Base-by-base conservation (phyloP, 306 rosid species). In the Cucumis melo region DNA sequence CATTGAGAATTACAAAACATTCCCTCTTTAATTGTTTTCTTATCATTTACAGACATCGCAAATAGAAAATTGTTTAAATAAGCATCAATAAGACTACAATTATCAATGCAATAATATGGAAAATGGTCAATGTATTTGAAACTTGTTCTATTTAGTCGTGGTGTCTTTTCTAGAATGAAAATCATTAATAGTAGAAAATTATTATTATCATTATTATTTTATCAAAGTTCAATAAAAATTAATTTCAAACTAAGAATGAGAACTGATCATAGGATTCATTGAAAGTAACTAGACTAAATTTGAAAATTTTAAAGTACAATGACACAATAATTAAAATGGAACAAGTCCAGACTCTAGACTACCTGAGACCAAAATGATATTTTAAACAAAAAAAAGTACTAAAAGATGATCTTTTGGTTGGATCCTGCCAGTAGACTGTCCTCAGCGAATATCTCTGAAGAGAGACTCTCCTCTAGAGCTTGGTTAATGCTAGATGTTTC, bases 391-490 rank as follows among this genome's bases (percentile, higher is more conserved):
- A 48, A 19, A 72, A 72, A 72, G 6, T 48, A 46, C 15, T 15
- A 10, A 51, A 38, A 60, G 38, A 60, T 13, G 2, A 59, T 16
- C 27, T 24, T 38, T 76, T 59, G 59, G 79, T 76, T 44, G n/a
- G 34, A 61, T 76, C 60, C 71, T 61, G 59, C 72, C 60, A 42
- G 79, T 46, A 44, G 42, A 17, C 19, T 76, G 59, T 60, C 60
- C 59, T 61, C 58, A 60, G 54, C 5, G 6, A 3, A 48, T 48
- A 5, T 48, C 54, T 14, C 17, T 7, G 7, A 48, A 48, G 6
- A 2, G 17, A 48, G 42, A 17, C 27, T 76, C 72, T 60, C 60
- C 59, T 61, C 72, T 24, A 75, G 10, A 54, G 77, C 62, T 73
- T 38, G 27, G 53, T 66, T 16, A 46, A 15, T 24, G 36, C 59